Evolutionary conservation across 768 basidiomycete species (phyloP), one percentile per base, ranked within the genome.

Genomic region (Collybia mongolica): DNA sequence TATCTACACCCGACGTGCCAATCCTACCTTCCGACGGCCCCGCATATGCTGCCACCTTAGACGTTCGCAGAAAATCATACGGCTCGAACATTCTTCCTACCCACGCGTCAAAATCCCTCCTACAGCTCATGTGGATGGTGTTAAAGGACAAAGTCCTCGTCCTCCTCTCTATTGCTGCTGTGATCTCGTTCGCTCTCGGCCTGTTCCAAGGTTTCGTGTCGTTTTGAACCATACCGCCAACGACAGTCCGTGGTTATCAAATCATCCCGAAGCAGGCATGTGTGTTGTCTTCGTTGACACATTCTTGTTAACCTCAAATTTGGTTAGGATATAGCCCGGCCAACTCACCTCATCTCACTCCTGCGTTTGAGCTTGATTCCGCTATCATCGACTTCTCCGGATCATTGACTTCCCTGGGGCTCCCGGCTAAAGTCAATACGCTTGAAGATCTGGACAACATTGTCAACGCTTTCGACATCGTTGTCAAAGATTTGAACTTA

Each of bases 201-300:
- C 71, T 99, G 23, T 97, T 97, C 69, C 90, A 96, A 65, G 93
- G 94, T 63, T 88, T 98, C 63, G 96, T n/a, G 90, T 99, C 45
- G 97, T 99, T 4, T 80, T 98, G 49, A 99, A 99, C 65, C 97
- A 99, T 62, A 98, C 97, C 12, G 93, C 97, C 6, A 90, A 92
- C 63, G 93, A 98, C 63, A 93, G 87, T 55, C 75, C 84, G 15
- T 99, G 95, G 95, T 76, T 99, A 20, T 64, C 83, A 18, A 83
- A 95, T 5, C 97, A 99, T 65, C 97, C 97, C 1, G 97, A 99
- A 78, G 91, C 95, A 51, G 95, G 94, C n/a, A n/a, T 53, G 82
- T 50, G 24, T 41, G 32, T 6, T 14, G n/a, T 39, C 54, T 24
- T 20, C 4, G 20, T 23, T 38, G 20, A 39, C 46, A 38, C 29